Base-by-base conservation (phyloP, 2,329 filamentous ascomycete species). In the Paraconiothyrium brasiliense region DNA sequence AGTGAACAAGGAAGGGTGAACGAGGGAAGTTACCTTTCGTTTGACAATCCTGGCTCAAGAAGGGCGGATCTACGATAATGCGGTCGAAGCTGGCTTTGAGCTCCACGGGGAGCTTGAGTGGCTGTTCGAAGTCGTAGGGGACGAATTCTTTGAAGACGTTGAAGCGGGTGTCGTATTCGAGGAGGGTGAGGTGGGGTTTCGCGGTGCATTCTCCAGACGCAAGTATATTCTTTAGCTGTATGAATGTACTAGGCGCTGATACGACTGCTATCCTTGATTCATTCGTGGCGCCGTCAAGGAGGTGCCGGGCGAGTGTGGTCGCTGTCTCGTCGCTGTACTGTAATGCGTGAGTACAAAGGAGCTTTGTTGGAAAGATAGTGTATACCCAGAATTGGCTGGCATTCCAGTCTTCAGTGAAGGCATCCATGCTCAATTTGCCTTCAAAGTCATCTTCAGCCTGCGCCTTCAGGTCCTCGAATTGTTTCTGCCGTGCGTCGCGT, bases 361-460 rank as follows among this genome's bases (percentile, higher is more conserved):
- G 8, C 4, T 48, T 41, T 30, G n/a, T 48, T 10, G 46, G 35
- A 51, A n/a, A 11, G 35, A 37, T 74, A 8, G 22, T 14, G 24
- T 83, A 43, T 82, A 92, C 89, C 92, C 92, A 95, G 72, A 95
- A 95, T 78, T 94, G 92, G 64, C 87, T 90, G 71, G 90, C 86
- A 72, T 94, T 92, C 92, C 92, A 95, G 77, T 94, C 90, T 78
- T 94, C 92, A 1, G 84, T 83, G 71, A 94, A 95, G 1, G 85
- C 82, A 34, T 91, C 87, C 86, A 94, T 94, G 44, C 80, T 84
- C 37, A 87, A 68, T 49, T 78, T 78, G 24, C 76, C 74, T 11
- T 80, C 76, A 61, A 84, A 83, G 14, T 84, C 82, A 50, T 85
- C 80, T 72, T 91, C 89, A 1, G 88, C 87, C 39, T 84, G 82